These are phyloP conservation scores for Curvularia sp. DNA, from an alignment of 2,329 filamentous ascomycete genomes.

Conservation along the genomic window DNA sequence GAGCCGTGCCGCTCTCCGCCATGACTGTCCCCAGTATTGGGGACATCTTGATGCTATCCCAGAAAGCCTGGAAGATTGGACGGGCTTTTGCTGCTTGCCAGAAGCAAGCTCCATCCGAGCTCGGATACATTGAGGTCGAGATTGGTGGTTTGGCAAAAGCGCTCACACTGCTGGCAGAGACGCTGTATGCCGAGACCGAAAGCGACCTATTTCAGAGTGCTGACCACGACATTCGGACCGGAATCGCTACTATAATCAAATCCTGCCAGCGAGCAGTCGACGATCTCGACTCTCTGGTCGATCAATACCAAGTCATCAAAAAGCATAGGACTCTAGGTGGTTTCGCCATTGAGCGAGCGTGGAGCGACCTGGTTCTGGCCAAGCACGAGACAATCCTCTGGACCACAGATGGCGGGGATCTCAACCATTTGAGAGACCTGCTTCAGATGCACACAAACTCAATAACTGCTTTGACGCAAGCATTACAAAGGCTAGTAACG, in stretches of 20 bases:
- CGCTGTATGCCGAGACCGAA: constrained; percentile 49
- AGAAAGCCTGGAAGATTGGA: constrained; percentile 57
- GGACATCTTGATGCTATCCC: constrained; percentile 57
- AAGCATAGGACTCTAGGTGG: constrained; percentile 52
- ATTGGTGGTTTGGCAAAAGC: constrained; percentile 53
- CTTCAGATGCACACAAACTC: constrained; percentile 55
- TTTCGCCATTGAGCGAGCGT: constrained; percentile 54
- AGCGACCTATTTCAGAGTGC: constrained; percentile 47
- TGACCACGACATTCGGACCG: constrained; percentile 45
- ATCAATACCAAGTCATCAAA: constrained; percentile 55
- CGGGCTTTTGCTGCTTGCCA: constrained; percentile 54
- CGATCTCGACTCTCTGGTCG: constrained; percentile 55
- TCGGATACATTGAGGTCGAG: constrained; percentile 54
- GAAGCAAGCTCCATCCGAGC: constrained; percentile 51
- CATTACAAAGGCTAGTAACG: constrained; percentile 51
- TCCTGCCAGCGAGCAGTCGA: constrained; percentile 52
- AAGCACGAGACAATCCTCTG: constrained; percentile 56
- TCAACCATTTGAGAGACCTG: constrained; percentile 51
- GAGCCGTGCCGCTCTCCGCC: constrained; percentile 13
- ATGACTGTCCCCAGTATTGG: constrained; percentile 51
- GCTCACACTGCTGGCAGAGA: constrained; percentile 56
- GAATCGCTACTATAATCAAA: constrained; percentile 51
- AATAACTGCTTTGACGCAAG: constrained; percentile 52
- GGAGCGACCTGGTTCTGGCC: constrained; percentile 53
- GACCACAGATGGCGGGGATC: constrained; percentile 55